A percentile compares a stretch with the other conserved stretches of the same genome.
Conservation (phyloP, 2,329 filamentous ascomycete genomes). For the Colletotrichum cereale region DNA sequence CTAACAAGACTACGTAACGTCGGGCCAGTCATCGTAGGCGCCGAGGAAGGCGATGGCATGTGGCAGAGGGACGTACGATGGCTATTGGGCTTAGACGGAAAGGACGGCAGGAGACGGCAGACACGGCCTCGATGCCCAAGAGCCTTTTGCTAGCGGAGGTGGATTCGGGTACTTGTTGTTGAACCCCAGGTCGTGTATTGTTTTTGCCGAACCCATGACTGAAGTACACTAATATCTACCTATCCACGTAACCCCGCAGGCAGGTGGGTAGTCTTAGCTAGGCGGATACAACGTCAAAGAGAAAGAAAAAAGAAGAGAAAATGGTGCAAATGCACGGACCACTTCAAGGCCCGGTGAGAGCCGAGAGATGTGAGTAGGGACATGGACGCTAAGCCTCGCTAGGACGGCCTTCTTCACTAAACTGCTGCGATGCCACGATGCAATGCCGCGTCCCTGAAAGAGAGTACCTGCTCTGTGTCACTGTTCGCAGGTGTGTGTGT, state of each 20-base stretch:
- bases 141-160: constrained; percentile 34
- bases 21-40: constrained; percentile 26
- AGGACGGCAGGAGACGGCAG: constrained; percentile 30
- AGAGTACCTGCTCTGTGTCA: neutral
- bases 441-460: constrained; percentile 10
- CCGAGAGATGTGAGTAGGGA: constrained; percentile 13
- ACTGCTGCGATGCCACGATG: constrained; percentile 5
- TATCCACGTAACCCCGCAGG: neutral
- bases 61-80: constrained; percentile 15
- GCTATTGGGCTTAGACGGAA: constrained; percentile 39
- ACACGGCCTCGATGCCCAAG: constrained; percentile 32
- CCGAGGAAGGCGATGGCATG: constrained; percentile 32
- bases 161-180: constrained; percentile 27
- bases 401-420: neutral
- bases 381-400: constrained; percentile 11
- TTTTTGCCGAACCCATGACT: neutral
- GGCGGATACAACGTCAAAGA: neutral
- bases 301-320: neutral
- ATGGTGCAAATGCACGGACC: constrained; percentile 9
- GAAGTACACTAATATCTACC: neutral
- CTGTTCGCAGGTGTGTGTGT: neutral
- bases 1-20: constrained; percentile 36
- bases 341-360: constrained; percentile 25
- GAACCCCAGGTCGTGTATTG: neutral
- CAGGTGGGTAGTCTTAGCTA: neutral